These are phyloP conservation scores for Trichocomaceae sp. DNA, from an alignment of 2,329 filamentous ascomycete genomes.

Conservation along the genomic window DNA sequence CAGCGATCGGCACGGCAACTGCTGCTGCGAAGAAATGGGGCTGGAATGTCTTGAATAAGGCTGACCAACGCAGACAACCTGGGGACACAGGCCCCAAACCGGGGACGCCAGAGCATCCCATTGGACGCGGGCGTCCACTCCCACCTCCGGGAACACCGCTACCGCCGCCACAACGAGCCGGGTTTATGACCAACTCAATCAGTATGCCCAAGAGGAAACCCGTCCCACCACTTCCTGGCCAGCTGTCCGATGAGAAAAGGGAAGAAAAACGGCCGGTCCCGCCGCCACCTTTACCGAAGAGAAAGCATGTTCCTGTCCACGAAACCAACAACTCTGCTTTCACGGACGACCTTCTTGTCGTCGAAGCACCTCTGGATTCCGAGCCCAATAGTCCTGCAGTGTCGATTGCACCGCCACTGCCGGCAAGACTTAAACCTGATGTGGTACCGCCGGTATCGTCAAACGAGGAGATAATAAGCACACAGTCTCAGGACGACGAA, in stretches of 20 bases:
- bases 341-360: slow-evolving; percentile 54
- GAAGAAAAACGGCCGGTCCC: slow-evolving; percentile 31
- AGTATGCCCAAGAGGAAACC: slow-evolving; percentile 61
- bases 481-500: neutral
- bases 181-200: slow-evolving; percentile 50
- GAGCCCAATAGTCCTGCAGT: slow-evolving; percentile 37
- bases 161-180: slow-evolving; percentile 58
- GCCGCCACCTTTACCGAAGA: slow-evolving; percentile 47
- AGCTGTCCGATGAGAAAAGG: slow-evolving; percentile 28
- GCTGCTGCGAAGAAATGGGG: slow-evolving; percentile 57
- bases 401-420: slow-evolving; percentile 15
- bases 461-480: neutral
- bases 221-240: slow-evolving; percentile 42
- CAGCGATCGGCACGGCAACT: slow-evolving; percentile 47
- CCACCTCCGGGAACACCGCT: slow-evolving; percentile 75
- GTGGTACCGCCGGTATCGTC: neutral
- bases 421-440: neutral
- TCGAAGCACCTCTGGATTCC: slow-evolving; percentile 59
- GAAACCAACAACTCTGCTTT: slow-evolving; percentile 29
- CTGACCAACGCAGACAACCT: slow-evolving; percentile 34
- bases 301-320: slow-evolving; percentile 29
- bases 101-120: slow-evolving; percentile 57
- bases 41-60: slow-evolving; percentile 44
- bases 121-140: slow-evolving; percentile 74
- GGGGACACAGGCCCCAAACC: slow-evolving; percentile 32